Evolutionary conservation across 1,139 yeast species (phyloP).

Genomic region (Candida mesenterica): DNA sequence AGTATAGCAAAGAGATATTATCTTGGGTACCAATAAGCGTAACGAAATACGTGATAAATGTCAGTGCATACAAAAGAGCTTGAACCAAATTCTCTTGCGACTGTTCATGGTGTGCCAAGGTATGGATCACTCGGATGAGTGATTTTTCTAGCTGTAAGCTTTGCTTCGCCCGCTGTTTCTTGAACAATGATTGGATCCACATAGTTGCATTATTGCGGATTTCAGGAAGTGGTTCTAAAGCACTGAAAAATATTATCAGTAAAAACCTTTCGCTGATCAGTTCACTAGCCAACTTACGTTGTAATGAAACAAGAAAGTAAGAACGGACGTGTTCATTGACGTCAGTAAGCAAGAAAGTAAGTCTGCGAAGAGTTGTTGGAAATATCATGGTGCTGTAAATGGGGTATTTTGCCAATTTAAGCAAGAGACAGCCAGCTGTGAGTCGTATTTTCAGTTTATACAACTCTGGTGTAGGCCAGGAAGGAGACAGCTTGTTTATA

Average conservation of each 20-base stretch:
- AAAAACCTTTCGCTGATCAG: conserved; percentile 63
- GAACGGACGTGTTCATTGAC: conserved; percentile 57
- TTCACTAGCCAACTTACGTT: conserved; percentile 51
- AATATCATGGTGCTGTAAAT: conserved; percentile 52
- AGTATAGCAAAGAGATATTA: conserved; percentile 71
- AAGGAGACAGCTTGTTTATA: conserved; percentile 43
- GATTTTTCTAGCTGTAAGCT: conserved; percentile 59
- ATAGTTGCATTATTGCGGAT: conserved; percentile 53
- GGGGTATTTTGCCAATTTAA: conserved; percentile 63
- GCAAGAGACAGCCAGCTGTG: conserved; percentile 62
- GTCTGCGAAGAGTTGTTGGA: conserved; percentile 49
- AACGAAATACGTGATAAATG: conserved; percentile 59
- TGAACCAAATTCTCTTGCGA: conserved; percentile 23
- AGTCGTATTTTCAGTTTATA: conserved; percentile 64
- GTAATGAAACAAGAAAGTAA: conserved; percentile 50
- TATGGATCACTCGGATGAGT: conserved; percentile 65
- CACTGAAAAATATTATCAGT: conserved; percentile 68
- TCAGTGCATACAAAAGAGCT: conserved; percentile 52
- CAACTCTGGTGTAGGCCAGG: conserved; percentile 62
- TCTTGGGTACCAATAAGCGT: conserved; percentile 61
- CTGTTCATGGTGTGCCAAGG: conserved; percentile 74
- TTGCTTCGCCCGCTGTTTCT: conserved; percentile 38
- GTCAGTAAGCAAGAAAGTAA: conserved; percentile 68
- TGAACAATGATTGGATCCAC: conserved; percentile 71
- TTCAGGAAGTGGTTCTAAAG: conserved; percentile 64